Evolutionary conservation across 176 grass and related monocot genomes (phyloP).

Genomic region (Otatea glauca): DNA sequence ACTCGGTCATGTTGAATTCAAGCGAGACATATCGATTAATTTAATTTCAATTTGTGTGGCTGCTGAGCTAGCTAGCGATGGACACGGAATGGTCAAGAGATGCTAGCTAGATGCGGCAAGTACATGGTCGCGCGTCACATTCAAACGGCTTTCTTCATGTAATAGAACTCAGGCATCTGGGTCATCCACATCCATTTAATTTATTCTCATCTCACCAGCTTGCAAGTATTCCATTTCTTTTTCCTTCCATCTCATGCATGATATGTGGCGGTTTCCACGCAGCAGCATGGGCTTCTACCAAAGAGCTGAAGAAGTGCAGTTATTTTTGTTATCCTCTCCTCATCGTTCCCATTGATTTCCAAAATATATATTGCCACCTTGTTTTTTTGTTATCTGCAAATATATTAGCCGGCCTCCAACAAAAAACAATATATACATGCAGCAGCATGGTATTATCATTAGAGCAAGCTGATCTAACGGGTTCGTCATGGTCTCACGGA

Average conservation of each 20-base stretch:
- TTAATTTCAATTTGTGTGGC: not conserved
- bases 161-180: constrained; percentile 31
- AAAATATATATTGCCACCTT: not conserved
- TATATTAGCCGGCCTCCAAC: not conserved
- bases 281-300: constrained; percentile 38
- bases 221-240: constrained; percentile 37
- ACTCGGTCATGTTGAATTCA: constrained; percentile 22
- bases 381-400: constrained; percentile 30
- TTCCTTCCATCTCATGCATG: constrained; percentile 4
- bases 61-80: not conserved
- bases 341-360: not conserved
- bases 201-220: constrained; percentile 25
- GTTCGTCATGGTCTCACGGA: not conserved
- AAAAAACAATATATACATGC: not conserved
- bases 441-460: not conserved
- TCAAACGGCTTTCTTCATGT: constrained; percentile 46
- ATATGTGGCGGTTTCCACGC: not conserved
- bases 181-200: constrained; percentile 2
- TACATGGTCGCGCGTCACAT: constrained; percentile 20
- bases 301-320: constrained; percentile 29
- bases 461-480: not conserved
- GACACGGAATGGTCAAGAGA: constrained; percentile 43
- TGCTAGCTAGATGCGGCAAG: constrained; percentile 26
- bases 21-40: not conserved
- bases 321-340: constrained; percentile 19